Evolutionary conservation across 768 basidiomycete genomes (phyloP).

Genomic region (Porpolomopsis calyptriformis): DNA sequence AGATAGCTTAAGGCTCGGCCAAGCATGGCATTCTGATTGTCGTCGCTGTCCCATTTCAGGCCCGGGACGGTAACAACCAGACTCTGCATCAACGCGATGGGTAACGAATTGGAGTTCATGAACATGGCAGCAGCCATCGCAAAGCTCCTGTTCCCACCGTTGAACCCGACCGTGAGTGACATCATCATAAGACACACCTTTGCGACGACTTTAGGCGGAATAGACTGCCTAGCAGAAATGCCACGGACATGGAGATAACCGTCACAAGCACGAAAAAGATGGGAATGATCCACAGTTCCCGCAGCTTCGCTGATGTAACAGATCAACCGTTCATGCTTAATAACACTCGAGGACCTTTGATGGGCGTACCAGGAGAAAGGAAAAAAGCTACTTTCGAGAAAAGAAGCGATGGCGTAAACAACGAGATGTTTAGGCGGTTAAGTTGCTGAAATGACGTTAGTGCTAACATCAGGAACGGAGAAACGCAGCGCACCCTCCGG

Average conservation of each 20-base stretch:
- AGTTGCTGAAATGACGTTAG: conserved; percentile 43
- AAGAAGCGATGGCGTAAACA: conserved; percentile 81
- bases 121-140: conserved; percentile 78
- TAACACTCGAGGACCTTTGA: not conserved
- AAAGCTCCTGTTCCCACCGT: conserved; percentile 44
- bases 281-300: conserved; percentile 8
- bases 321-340: not conserved
- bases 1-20: conserved; percentile 85
- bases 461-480: not conserved
- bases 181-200: conserved; percentile 36
- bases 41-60: conserved; percentile 71
- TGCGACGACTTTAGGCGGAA: conserved; percentile 68
- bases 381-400: conserved; percentile 96
- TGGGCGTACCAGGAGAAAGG: conserved; percentile 55
- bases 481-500: conserved; percentile 52
- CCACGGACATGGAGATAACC: conserved; percentile 54
- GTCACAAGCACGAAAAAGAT: conserved; percentile 73
- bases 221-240: conserved; percentile 49
- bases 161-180: not conserved
- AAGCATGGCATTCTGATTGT: conserved; percentile 80
- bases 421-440: conserved; percentile 73
- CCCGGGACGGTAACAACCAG: conserved; percentile 75
- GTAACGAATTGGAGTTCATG: conserved; percentile 92
- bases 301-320: conserved; percentile 8
- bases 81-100: conserved; percentile 88